These are phyloP conservation scores for Madurella mycetomatis DNA, from an alignment of 2,329 filamentous ascomycete species.

Conservation along the genomic window DNA sequence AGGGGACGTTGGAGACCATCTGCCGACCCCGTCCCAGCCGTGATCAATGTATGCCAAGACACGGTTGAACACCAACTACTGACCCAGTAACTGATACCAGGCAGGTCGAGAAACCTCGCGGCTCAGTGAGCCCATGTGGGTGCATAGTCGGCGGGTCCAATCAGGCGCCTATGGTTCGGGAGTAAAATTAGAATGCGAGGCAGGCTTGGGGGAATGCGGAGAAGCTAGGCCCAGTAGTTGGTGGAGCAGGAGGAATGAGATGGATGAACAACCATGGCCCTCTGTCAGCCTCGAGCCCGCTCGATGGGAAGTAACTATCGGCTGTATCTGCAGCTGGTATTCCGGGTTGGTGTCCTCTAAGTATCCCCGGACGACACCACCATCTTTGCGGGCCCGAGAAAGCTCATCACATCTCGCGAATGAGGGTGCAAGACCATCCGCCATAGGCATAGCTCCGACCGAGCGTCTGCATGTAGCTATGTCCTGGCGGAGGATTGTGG, in stretches of 20 bases:
- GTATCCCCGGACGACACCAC: no score
- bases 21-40: slow-evolving; percentile 13
- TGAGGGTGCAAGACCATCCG: no score
- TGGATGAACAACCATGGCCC: not conserved
- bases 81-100: slow-evolving; percentile 2
- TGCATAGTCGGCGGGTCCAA: slow-evolving; percentile 1
- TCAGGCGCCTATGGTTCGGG: slow-evolving; percentile 10
- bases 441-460: no score
- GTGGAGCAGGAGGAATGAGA: not conserved
- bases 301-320: no score
- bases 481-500: no score
- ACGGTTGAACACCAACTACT: slow-evolving; percentile 14
- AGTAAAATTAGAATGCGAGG: slow-evolving; percentile 18
- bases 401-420: no score
- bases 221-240: not conserved
- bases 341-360: no score
- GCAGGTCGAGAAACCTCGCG: not conserved
- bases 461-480: no score
- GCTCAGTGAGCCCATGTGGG: not conserved
- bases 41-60: slow-evolving; percentile 10
- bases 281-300: not conserved
- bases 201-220: slow-evolving; percentile 5
- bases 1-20: slow-evolving; percentile 5
- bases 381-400: no score
- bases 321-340: no score